Base-by-base conservation (phyloP, 2,329 filamentous ascomycete species). In the Aureobasidium sp. region DNA sequence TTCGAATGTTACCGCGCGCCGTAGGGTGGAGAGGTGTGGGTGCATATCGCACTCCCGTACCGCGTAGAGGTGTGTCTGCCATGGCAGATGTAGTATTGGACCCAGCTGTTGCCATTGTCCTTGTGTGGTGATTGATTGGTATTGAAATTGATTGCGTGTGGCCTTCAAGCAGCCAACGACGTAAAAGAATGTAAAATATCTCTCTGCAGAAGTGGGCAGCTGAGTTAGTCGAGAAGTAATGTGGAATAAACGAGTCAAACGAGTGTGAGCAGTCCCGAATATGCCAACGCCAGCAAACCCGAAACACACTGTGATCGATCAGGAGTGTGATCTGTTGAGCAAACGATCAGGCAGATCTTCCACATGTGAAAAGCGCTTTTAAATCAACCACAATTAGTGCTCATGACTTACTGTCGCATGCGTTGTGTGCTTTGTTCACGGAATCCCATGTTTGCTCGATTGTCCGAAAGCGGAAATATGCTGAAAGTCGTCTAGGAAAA, bases 1-100 rank as follows among this genome's bases (percentile, higher is more conserved):
- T 65, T 69, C 73, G 68, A 66, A 80, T 67, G 64, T 59, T 63
- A 47, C 36, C 32, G 15, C 48, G 50, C 20, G 48, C 36, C 34
- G 43, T 44, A 13, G 64, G 64, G 17, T 63, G 59, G 12, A 64
- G 50, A n/a, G 51, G 39, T 29, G 64, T 66, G 13, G 64, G 64
- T 26, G 61, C 52, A 34, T 53, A 55, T 13, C 62, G 50, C 36
- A 50, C 44, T 24, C 57, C 57, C 10, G 24, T 51, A 12, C 57
- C 57, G 36, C 57, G 57, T 7, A 60, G 46, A 51, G 57, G 52
- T 56, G 64, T 32, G 39, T 41, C 34, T 47, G 29, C 29, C 43
- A 44, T 41, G 6, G 32, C 13, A 1, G 55, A 29, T 26, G 59
- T 56, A n/a, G 48, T 26, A 34, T 64, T 55, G 32, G 37, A 32